phyloP scores from a whole-genome alignment of 768 basidiomycete genomes.

The Termitomyces sp. region DNA sequence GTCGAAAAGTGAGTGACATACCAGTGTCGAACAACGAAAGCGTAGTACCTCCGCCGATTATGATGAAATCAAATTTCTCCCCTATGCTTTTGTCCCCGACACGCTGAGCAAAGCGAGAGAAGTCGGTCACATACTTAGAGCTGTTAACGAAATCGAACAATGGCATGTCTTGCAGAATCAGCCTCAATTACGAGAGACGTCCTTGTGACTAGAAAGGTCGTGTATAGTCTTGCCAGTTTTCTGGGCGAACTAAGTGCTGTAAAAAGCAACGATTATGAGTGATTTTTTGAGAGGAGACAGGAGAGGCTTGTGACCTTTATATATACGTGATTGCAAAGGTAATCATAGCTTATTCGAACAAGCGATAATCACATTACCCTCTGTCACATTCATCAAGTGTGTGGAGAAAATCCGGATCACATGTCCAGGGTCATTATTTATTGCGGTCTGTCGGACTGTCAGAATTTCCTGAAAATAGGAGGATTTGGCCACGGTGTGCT shows the following conservation, averaged over 20 bases:
- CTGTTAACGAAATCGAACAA: slow-evolving; percentile 1
- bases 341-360: too few relatives aligned
- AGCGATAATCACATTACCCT: neutral
- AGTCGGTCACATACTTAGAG: slow-evolving; percentile 18
- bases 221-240: neutral
- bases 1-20: neutral
- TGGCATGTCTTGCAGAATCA: neutral
- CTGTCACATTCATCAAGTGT: neutral
- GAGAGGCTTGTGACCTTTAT: neutral
- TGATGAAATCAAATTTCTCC: slow-evolving; percentile 41
- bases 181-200: neutral
- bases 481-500: too few relatives aligned
- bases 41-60: slow-evolving; percentile 48
- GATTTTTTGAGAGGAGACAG: neutral
- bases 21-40: neutral
- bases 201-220: neutral
- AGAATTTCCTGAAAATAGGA: too few relatives aligned
- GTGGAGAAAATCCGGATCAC: too few relatives aligned
- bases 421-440: too few relatives aligned
- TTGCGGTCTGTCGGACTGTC: too few relatives aligned
- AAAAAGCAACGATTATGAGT: neutral
- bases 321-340: too few relatives aligned
- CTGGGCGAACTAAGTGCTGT: too few relatives aligned
- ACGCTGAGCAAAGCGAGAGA: slow-evolving; percentile 15
- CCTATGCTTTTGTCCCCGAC: slow-evolving; percentile 5